Conservation (phyloP, 2,329 filamentous ascomycete species). For the Pseudogymnoascus pannorum region DNA sequence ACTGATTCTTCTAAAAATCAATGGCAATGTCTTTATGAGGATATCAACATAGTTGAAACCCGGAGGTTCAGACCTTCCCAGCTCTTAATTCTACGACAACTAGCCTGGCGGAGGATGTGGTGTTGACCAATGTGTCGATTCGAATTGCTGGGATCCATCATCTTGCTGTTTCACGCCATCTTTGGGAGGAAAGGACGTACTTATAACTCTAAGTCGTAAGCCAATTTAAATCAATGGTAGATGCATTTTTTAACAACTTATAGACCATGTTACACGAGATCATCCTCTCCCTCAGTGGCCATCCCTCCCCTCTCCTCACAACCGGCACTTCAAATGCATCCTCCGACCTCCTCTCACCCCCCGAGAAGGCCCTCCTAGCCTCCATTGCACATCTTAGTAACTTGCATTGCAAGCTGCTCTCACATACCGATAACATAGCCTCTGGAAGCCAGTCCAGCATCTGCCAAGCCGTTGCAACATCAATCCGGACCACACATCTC, state of each 20-base stretch:
- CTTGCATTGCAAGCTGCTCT: constrained; percentile 65
- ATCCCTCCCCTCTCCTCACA: constrained; percentile 81
- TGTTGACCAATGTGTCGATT: constrained; percentile 26
- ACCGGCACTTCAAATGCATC: constrained; percentile 35
- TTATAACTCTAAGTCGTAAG: constrained; percentile 7
- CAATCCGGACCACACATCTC: constrained; percentile 68
- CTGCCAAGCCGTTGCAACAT: constrained; percentile 78
- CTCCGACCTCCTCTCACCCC: constrained; percentile 55
- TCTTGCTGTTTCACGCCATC: constrained; percentile 21
- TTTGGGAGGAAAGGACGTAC: constrained; percentile 9
- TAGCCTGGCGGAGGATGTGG: neutral
- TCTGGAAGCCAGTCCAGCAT: constrained; percentile 70
- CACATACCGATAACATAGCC: constrained; percentile 59
- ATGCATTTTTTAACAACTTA: constrained; percentile 10
- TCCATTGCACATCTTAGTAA: constrained; percentile 71
- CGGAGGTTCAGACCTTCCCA: neutral
- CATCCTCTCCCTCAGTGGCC: constrained; percentile 88
- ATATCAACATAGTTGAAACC: neutral
- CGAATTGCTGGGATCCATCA: constrained; percentile 25
- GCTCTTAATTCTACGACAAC: neutral
- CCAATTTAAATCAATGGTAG: constrained; percentile 10
- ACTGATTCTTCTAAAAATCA: neutral
- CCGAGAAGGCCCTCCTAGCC: constrained; percentile 74
- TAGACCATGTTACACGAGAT: constrained; percentile 89
- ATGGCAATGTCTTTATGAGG: neutral